Evolutionary conservation across 2,329 filamentous ascomycete species (phyloP), one percentile per base, ranked within the genome.

Genomic region (Simplicillium sp.): DNA sequence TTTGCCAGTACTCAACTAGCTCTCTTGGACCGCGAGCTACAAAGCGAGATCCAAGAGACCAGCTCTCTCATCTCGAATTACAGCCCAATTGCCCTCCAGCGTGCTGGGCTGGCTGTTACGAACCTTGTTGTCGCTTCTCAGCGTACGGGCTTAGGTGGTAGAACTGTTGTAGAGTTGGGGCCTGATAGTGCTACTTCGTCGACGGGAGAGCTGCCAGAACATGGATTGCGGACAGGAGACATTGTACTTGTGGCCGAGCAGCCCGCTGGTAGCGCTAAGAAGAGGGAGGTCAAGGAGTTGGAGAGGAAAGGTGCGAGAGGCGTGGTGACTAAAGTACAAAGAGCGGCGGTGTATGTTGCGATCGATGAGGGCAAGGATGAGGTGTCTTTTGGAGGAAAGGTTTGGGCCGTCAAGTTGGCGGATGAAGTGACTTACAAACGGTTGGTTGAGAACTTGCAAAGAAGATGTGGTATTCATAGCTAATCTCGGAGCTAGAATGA

Each of bases 121-220:
- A 90, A 89, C 60, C 76, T 97, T 8, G 66, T 76, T 28, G 67
- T 94, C 29, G 68, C 74, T 11, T 82, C 84, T 14, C 84, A 85
- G 56, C 82, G 89, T 25, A 98, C 92, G 0, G 92, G 92, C 0
- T 70, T 96, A 31, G 92, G 89, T 13, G 92, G 92, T n/a, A 85
- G 87, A 48, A 87, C 86, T 0, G 83, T 98, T 2, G 67, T 96
- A 3, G 89, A 96, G 59, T 77, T 98, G 2, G 65, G 66, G 13
- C 68, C 78, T 0, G 90, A 96, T 54, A 64, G 76, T n/a, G 84
- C 87, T 1, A 74, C 82, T 2, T 70, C 75, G 4, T 39, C 49
- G 12, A 54, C 54, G 15, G 61, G 67, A 1, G 76, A 79, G 46
- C 65, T 90, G 15, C 80, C 82, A 1, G 82, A 87, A 56, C 85